Evolutionary conservation across 1,284 basidiomycete species (phyloP).

Genomic region (Malassezia globosa): DNA sequence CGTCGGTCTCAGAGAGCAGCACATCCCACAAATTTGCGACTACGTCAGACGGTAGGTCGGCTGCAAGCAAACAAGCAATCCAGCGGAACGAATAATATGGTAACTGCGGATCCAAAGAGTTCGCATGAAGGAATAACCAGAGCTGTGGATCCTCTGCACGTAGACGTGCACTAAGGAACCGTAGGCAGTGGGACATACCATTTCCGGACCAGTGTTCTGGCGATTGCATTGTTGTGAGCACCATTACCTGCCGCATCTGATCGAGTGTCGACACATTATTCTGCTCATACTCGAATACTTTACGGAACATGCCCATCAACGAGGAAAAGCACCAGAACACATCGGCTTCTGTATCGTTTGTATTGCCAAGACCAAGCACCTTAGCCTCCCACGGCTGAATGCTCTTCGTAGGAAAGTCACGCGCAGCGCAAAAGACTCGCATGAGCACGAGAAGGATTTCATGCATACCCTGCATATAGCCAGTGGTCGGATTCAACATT

Average conservation of each 20-base stretch:
- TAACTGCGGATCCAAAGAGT: constrained; percentile 32
- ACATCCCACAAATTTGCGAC: constrained; percentile 42
- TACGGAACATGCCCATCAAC: constrained; percentile 38
- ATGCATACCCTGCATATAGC: constrained; percentile 44
- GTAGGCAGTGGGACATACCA: constrained; percentile 23
- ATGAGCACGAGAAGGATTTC: constrained; percentile 40
- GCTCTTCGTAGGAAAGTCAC: background rate
- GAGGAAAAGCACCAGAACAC: constrained; percentile 46
- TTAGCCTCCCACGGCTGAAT: constrained; percentile 6
- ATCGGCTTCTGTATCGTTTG: constrained; percentile 34
- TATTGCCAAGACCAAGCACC: background rate
- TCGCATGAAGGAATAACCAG: constrained; percentile 23
- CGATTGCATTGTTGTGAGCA: background rate
- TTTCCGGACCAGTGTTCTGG: constrained; percentile 20
- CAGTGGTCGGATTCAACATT: constrained; percentile 39
- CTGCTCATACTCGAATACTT: constrained; percentile 39
- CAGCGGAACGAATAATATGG: constrained; percentile 45
- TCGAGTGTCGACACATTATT: constrained; percentile 12
- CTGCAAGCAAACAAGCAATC: constrained; percentile 39
- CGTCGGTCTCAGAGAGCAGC: constrained; percentile 30
- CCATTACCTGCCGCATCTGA: background rate
- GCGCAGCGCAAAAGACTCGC: constrained; percentile 15
- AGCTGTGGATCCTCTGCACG: constrained; percentile 30
- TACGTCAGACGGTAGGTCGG: constrained; percentile 33
- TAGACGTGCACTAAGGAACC: constrained; percentile 29